phyloP scores from a whole-genome alignment of 2,329 filamentous ascomycete species.

The Myriosclerotinia scirpicola region DNA sequence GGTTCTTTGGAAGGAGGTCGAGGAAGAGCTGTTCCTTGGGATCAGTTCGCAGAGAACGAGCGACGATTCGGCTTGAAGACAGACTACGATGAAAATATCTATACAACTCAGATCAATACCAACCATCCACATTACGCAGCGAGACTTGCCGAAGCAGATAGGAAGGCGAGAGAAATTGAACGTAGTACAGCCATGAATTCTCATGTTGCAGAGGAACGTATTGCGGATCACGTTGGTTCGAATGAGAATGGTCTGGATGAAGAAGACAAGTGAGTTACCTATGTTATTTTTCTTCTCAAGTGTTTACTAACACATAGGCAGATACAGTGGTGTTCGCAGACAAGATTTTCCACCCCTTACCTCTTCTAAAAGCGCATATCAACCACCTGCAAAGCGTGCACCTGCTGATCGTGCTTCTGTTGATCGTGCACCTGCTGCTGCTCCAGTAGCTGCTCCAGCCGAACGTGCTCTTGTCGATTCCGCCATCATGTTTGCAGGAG shows the following conservation, averaged over 20 bases:
- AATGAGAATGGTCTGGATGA: conserved; percentile 73
- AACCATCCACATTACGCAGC: conserved; percentile 79
- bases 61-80: conserved; percentile 82
- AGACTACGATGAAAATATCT: conserved; percentile 91
- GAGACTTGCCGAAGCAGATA: conserved; percentile 74
- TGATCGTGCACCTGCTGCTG: conserved; percentile 59
- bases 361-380: conserved; percentile 69
- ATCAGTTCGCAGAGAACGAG: conserved; percentile 92
- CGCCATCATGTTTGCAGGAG: conserved; percentile 85
- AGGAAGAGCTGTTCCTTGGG: conserved; percentile 60
- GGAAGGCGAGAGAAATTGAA: conserved; percentile 88
- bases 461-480: conserved; percentile 65
- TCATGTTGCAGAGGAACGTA: conserved; percentile 88
- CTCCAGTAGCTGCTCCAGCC: neutral
- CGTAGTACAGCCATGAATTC: conserved; percentile 68
- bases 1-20: conserved; percentile 64
- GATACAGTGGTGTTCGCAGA: conserved; percentile 89
- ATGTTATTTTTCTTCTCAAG: neutral
- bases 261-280: conserved; percentile 75
- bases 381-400: conserved; percentile 82
- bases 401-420: conserved; percentile 73
- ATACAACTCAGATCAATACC: conserved; percentile 88
- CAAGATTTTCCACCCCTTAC: conserved; percentile 68
- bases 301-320: conserved; percentile 41
- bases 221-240: conserved; percentile 63